These are phyloP conservation scores for Pseudisothecium myosuroides DNA, from an alignment of 225 moss, liverwort and hornwort genomes.

Conservation along the genomic window DNA sequence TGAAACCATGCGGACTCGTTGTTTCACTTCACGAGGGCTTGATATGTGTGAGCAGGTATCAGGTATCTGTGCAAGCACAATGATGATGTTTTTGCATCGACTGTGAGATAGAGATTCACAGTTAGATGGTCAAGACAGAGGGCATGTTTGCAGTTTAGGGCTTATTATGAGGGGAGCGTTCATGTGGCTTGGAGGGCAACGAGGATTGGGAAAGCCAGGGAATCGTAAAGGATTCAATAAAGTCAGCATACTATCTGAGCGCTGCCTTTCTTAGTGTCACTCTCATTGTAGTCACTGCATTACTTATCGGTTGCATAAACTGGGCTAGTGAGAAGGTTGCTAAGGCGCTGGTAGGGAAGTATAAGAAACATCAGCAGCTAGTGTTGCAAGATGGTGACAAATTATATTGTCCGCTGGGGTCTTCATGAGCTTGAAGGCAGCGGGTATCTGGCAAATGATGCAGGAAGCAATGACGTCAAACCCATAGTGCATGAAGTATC, in stretches of 20 bases:
- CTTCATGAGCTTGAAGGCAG: conserved; percentile 54
- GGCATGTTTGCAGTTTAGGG: neutral
- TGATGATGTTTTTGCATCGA: conserved; percentile 4
- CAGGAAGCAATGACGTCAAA: conserved; percentile 12
- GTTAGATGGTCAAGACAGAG: conserved; percentile 1
- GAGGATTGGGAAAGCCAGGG: neutral
- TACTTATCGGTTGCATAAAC: neutral
- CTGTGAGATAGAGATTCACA: conserved; percentile 5
- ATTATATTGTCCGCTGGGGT: conserved; percentile 36
- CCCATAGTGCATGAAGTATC: neutral
- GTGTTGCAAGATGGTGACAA: conserved; percentile 16
- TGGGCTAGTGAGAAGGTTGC: neutral
- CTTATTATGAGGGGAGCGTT: neutral
- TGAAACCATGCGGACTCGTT: neutral
- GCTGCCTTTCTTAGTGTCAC: neutral
- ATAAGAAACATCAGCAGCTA: neutral
- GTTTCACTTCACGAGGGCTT: conserved; percentile 8
- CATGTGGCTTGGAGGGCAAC: neutral
- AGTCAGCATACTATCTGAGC: neutral
- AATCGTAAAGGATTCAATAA: neutral
- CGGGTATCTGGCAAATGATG: conserved; percentile 27
- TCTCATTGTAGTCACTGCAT: neutral
- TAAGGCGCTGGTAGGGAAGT: neutral
- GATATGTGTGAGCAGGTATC: conserved; percentile 27
- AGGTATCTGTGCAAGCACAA: conserved; percentile 12